Conservation (phyloP, 345 rosid genomes). For the Raphanus raphanistrum region DNA sequence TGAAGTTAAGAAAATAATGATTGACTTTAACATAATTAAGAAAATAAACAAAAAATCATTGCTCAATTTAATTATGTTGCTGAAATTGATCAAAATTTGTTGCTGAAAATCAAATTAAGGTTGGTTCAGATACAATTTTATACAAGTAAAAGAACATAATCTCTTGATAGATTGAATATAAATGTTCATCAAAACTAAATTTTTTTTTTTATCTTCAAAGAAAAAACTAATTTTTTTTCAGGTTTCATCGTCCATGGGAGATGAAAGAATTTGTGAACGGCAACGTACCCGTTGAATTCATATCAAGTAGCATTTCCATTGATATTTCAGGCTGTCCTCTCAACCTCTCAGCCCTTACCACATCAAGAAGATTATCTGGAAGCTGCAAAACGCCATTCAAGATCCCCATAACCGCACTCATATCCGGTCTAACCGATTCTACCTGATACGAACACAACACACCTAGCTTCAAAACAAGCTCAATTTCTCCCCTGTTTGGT, state of each 20-base stretch:
- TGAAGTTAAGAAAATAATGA: too few species aligned
- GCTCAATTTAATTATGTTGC: too few species aligned
- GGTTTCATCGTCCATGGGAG: not conserved
- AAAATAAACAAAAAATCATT: too few species aligned
- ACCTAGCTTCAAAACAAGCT: not conserved
- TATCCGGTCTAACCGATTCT: not conserved
- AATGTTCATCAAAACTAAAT: too few species aligned
- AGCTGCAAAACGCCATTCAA: not conserved
- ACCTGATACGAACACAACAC: not conserved
- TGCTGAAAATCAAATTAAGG: not conserved
- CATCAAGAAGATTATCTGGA: not conserved
- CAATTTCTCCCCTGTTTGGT: not conserved
- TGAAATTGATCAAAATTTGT: too few species aligned
- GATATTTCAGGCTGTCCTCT: not conserved
- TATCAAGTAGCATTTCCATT: not conserved
- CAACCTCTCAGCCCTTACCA: not conserved
- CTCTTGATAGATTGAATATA: too few species aligned
- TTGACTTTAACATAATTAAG: too few species aligned
- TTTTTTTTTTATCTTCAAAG: too few species aligned
- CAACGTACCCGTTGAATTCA: not conserved
- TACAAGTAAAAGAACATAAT: not conserved
- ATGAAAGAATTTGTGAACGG: not conserved
- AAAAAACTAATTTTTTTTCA: not conserved
- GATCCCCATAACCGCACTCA: not conserved
- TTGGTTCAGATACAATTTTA: not conserved